phyloP scores from a whole-genome alignment of 1,139 yeast species.

The Hanseniaspora uvarum region DNA sequence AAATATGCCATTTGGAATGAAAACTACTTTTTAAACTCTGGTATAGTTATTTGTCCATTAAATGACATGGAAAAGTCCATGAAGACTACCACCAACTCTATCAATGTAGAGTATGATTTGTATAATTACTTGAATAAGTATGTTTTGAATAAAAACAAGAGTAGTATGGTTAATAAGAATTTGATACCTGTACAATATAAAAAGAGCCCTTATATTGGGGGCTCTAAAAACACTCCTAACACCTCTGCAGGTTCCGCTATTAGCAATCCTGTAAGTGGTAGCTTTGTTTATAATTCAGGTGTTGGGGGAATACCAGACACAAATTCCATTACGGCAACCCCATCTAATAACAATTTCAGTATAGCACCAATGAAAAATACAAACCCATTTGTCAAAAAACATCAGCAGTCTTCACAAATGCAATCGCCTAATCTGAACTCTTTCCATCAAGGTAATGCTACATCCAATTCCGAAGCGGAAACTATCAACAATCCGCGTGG shows the following conservation, averaged over 20 bases:
- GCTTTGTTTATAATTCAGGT: constrained; percentile 19
- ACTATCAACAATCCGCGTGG: background rate
- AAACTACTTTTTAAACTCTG: constrained; percentile 70
- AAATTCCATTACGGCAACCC: background rate
- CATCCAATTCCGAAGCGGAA: background rate
- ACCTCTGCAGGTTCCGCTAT: constrained; percentile 7
- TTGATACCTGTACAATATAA: constrained; percentile 63
- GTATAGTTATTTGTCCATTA: constrained; percentile 71
- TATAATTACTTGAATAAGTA: constrained; percentile 53
- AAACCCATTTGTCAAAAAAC: constrained; percentile 9
- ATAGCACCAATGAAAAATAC: constrained; percentile 13
- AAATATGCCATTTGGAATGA: constrained; percentile 84
- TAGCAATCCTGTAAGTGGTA: constrained; percentile 16
- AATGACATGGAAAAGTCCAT: constrained; percentile 46
- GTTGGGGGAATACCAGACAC: constrained; percentile 7
- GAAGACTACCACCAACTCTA: constrained; percentile 62
- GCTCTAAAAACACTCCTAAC: constrained; percentile 10
- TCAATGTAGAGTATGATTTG: constrained; percentile 75
- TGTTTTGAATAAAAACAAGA: constrained; percentile 35
- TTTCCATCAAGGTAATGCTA: background rate
- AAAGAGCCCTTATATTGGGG: constrained; percentile 55
- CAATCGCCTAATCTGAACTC: background rate
- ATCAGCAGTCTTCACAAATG: background rate
- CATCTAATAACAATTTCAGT: constrained; percentile 1
- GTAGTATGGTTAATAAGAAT: constrained; percentile 28